Evolutionary conservation across 2,329 filamentous ascomycete species (phyloP), one percentile per base, ranked within the genome.

Genomic region (Alternaria dauci): DNA sequence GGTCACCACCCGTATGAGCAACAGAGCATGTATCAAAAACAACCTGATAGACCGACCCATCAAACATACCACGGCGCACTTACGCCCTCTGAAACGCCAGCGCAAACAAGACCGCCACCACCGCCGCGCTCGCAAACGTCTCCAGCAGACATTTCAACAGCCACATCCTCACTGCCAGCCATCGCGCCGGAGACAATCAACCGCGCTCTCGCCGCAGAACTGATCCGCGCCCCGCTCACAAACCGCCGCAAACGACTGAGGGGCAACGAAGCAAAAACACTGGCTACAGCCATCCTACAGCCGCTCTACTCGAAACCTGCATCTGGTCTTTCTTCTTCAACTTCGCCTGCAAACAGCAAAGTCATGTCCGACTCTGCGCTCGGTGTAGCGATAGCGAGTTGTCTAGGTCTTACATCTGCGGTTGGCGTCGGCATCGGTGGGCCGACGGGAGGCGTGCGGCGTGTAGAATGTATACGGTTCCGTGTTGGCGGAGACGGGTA

Each of bases 211-310:
- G 79, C 81, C 6, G 79, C 79, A 38, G 81, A 84, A 58, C 74
- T 84, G 4, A 78, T 84, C 23, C 81, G 81, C 20, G 82, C 81
- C 7, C 78, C 79, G 3, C 67, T 84, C 0, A 68, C 70, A 5
- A 81, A 81, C 11, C 76, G 81, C 0, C 66, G 71, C 30, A 80
- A 78, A 58, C 77, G 81, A 14, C 71, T 84, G 7, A 75, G 76
- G 23, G 79, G 81, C 42, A 79, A 79, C 20, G 82, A 84, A 73
- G 81, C 81, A 2, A 83, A 82, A 58, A 75, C 76, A 5, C 76
- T 84, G 8, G 81, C 82, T 3, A 78, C 80, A 11, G 72, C 79
- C 1, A 77, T 84, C n/a, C 70, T 84, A 0, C 66, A 67, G 8
- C 71, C 73, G 1, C 72, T 82, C 12, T 74, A 75, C 52, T 63